Conservation (phyloP, 2,329 filamentous ascomycete species). For the Aureobasidium sp. region DNA sequence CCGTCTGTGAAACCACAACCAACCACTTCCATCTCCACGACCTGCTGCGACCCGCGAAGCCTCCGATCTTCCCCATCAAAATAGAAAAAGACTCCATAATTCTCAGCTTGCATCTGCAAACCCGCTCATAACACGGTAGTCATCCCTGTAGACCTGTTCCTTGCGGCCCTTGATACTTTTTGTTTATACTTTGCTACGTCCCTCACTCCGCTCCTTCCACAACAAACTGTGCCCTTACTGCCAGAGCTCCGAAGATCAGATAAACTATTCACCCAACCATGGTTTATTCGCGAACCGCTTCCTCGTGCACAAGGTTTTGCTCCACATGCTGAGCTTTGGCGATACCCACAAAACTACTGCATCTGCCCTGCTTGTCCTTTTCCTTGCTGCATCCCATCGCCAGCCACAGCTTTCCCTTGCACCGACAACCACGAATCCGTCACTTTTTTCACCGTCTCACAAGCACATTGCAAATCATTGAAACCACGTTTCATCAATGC, state of each 20-base stretch:
- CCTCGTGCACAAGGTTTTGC: conserved; percentile 1
- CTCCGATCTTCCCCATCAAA: not conserved
- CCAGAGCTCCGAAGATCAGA: not conserved
- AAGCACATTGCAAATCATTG: conserved; percentile 18
- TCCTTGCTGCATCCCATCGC: not conserved
- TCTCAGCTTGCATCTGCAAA: not conserved
- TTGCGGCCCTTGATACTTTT: not conserved
- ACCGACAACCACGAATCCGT: conserved; percentile 35
- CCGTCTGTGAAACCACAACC: not conserved
- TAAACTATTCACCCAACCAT: not conserved
- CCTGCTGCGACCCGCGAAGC: not conserved
- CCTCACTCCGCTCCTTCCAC: not conserved
- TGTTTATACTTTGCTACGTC: not conserved
- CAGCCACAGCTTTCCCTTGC: not conserved
- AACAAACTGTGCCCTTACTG: not conserved
- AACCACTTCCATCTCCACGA: not conserved
- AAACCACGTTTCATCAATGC: conserved; percentile 18
- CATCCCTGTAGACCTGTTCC: not conserved
- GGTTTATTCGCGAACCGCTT: not conserved
- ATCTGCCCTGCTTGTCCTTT: not conserved
- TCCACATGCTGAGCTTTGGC: not conserved
- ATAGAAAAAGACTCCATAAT: not conserved
- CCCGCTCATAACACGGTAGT: not conserved
- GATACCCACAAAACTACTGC: not conserved
- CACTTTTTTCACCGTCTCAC: conserved; percentile 25